Evolutionary conservation across 2,329 filamentous ascomycete genomes (phyloP).

Genomic region (Sporothrix phasma): DNA sequence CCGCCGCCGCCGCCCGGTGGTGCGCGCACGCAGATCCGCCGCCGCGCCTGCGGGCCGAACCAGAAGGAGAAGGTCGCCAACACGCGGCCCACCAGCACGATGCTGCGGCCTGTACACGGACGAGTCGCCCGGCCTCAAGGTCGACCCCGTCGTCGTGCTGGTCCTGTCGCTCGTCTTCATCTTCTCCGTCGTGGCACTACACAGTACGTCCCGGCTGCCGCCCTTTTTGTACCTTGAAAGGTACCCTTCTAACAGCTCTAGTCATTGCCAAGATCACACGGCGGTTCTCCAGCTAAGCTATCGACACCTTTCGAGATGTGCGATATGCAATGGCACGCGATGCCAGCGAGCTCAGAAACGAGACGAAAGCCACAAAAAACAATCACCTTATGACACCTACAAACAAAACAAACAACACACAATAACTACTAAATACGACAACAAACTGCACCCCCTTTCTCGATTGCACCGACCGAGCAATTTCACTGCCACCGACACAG

Average conservation of each 20-base stretch:
- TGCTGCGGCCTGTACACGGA: slow-evolving; percentile 98
- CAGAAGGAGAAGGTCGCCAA: slow-evolving; percentile 97
- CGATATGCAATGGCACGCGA: neutral
- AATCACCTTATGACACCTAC: neutral
- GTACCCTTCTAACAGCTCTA: neutral
- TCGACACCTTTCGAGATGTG: neutral
- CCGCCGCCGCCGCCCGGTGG: slow-evolving; percentile 84
- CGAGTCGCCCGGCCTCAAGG: slow-evolving; percentile 92
- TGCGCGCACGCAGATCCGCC: slow-evolving; percentile 62
- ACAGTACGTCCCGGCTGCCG: slow-evolving; percentile 56
- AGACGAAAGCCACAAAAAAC: neutral
- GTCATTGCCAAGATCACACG: slow-evolving; percentile 23
- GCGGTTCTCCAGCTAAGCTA: slow-evolving; percentile 23
- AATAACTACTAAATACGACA: neutral
- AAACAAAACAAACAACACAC: neutral
- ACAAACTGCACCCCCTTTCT: neutral
- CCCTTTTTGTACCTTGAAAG: neutral
- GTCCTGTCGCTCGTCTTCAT: slow-evolving; percentile 97
- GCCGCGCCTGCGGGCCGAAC: slow-evolving; percentile 90
- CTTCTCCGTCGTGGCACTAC: slow-evolving; percentile 93
- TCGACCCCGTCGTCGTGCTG: slow-evolving; percentile 94
- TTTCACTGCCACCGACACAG: neutral
- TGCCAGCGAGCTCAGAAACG: neutral
- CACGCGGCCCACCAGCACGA: slow-evolving; percentile 86
- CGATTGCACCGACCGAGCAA: neutral